Conservation (phyloP, 805 yeast genomes). For the Metschnikowia matae region DNA sequence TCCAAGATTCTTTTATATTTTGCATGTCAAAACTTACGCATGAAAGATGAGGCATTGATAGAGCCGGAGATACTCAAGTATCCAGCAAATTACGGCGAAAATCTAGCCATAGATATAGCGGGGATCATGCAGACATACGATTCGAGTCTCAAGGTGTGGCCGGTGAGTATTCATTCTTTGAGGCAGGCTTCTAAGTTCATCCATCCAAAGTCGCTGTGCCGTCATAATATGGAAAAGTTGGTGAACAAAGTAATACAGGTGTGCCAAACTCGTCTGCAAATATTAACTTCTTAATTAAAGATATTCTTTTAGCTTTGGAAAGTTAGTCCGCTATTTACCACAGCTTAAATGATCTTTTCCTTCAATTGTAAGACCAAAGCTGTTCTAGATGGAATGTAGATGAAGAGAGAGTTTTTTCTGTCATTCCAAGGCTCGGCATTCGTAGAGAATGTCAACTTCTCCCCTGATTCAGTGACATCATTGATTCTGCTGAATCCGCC, state of each 20-base stretch:
- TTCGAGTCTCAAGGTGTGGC: slow-evolving; percentile 30
- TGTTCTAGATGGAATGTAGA: slow-evolving; percentile 74
- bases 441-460: slow-evolving; percentile 55
- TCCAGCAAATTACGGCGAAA: slow-evolving; percentile 24
- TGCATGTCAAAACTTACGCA: slow-evolving; percentile 11
- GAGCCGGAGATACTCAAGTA: slow-evolving; percentile 21
- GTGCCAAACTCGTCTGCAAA: slow-evolving; percentile 16
- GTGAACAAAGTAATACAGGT: slow-evolving; percentile 12
- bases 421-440: slow-evolving; percentile 76
- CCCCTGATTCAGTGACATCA: slow-evolving; percentile 28
- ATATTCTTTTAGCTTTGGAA: not conserved
- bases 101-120: slow-evolving; percentile 32
- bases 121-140: slow-evolving; percentile 40
- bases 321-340: too few relatives aligned
- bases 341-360: slow-evolving; percentile 19
- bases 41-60: slow-evolving; percentile 16
- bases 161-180: slow-evolving; percentile 32
- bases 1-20: slow-evolving; percentile 29
- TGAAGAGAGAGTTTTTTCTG: slow-evolving; percentile 70
- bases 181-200: slow-evolving; percentile 21
- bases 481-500: slow-evolving; percentile 79
- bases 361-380: slow-evolving; percentile 38
- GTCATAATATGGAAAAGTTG: slow-evolving; percentile 12
- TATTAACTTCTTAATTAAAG: slow-evolving; percentile 3
- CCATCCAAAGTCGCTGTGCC: slow-evolving; percentile 8